Evolutionary conservation across 2,329 filamentous ascomycete species (phyloP), one percentile per base, ranked within the genome.

Genomic region (Alternaria triticimaculans): DNA sequence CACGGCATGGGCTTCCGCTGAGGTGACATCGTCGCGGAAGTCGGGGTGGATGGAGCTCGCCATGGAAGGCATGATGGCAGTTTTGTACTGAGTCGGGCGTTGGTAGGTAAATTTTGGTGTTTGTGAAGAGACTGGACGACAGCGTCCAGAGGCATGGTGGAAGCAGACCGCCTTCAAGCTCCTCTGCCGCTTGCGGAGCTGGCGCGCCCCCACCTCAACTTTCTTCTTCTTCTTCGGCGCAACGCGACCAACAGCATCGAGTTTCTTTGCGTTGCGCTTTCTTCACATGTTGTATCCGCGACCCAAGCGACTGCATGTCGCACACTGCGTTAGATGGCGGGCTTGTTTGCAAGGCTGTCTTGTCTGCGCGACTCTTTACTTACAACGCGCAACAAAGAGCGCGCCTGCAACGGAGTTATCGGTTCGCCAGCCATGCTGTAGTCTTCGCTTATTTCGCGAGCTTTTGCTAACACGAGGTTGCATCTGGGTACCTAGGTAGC

Each of bases 31-130:
- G 23, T 30, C 41, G 23, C 54, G 54, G 15, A 46, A 56, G 43
- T 56, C 41, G 11, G 54, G 23, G 23, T 46, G 54, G 25, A 56
- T 56, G 23, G 54, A 43, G 54, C 41, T 56, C n/a, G 54, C 54
- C 23, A 51, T 51, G 18, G 28, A 30, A 10, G 49, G 28, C 49
- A 51, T 51, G 49, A 37, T 51, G 14, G 10, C 7, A 5, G 26
- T 20, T 2, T 51, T 2, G 18, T 51, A 5, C 18, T 51, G 12
- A 30, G 8, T 21, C 37, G 37, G 37, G 37, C 37, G 15, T 51
- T 21, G 48, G 26, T 21, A 11, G 12, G 3, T 6, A 3, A 21
- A 21, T 45, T 21, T 21, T 7, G 9, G 8, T 25, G 8, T 20
- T 44, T 44, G 43, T 45, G 43, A 21, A 20, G 43, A 21, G 43